These are phyloP conservation scores for Astrothelium macrocarpum DNA, from an alignment of 495 filamentous ascomycete species.

Conservation along the genomic window DNA sequence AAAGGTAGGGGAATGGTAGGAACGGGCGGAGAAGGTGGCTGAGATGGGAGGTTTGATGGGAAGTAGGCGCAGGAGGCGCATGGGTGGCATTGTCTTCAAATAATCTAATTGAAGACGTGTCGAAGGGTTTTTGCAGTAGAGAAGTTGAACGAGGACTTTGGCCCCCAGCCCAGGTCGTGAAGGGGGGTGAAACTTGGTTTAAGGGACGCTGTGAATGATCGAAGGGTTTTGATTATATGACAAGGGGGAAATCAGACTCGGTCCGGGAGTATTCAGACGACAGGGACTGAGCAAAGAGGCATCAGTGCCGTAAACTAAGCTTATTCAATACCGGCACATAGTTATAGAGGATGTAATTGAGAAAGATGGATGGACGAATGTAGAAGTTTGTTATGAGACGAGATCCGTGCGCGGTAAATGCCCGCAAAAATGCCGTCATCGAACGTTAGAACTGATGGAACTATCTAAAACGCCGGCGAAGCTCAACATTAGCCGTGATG, in stretches of 20 bases:
- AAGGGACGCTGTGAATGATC: too few relatives aligned
- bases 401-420: background rate
- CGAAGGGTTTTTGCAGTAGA: too few relatives aligned
- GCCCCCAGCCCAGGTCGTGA: too few relatives aligned
- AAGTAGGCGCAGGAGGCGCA: background rate
- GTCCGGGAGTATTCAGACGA: too few relatives aligned
- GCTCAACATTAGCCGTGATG: background rate
- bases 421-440: background rate
- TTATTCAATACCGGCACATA: background rate
- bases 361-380: background rate
- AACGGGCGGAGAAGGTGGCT: slow-evolving; percentile 12
- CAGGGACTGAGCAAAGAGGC: background rate
- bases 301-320: background rate
- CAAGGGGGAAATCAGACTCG: too few relatives aligned
- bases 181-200: too few relatives aligned
- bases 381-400: background rate
- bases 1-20: slow-evolving; percentile 68
- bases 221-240: too few relatives aligned
- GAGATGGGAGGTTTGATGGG: slow-evolving; percentile 7
- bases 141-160: too few relatives aligned
- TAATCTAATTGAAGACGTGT: too few relatives aligned
- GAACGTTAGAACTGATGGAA: too few relatives aligned
- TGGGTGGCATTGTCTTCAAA: background rate
- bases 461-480: background rate
- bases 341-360: background rate